Conservation (phyloP, 2,329 filamentous ascomycete species). For the Hypoxylon sp. region DNA sequence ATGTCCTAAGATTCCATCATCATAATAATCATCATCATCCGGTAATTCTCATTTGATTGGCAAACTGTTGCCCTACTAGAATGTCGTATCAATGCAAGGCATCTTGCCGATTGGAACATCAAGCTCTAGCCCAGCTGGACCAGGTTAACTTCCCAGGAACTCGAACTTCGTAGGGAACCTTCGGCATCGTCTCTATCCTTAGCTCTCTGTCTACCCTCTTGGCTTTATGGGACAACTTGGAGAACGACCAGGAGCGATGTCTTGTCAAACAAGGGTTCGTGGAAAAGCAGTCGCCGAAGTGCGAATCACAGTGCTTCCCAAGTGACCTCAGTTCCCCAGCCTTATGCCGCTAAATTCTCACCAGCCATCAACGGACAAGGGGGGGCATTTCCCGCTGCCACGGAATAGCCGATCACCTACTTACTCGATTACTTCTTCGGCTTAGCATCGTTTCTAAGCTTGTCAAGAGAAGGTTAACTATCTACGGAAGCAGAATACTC, state of each 20-base stretch:
- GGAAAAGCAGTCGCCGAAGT: slow-evolving; percentile 18
- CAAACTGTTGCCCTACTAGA: slow-evolving; percentile 12
- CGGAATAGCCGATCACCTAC: slow-evolving; percentile 37
- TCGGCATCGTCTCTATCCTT: slow-evolving; percentile 29
- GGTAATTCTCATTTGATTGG: slow-evolving; percentile 10
- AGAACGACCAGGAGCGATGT: slow-evolving; percentile 10
- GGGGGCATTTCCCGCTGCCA: slow-evolving; percentile 11
- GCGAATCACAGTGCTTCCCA: slow-evolving; percentile 26
- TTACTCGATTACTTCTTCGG: slow-evolving; percentile 5
- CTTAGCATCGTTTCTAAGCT: slow-evolving; percentile 26
- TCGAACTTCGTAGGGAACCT: slow-evolving; percentile 18
- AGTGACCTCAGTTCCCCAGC: slow-evolving; percentile 22
- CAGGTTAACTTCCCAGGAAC: slow-evolving; percentile 10
- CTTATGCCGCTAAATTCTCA: slow-evolving; percentile 41
- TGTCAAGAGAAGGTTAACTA: slow-evolving; percentile 15
- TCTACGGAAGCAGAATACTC: slow-evolving; percentile 8
- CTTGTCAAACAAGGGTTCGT: slow-evolving; percentile 1
- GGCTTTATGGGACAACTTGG: not conserved
- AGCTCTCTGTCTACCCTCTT: slow-evolving; percentile 6
- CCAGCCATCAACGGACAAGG: slow-evolving; percentile 7
- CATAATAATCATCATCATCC: not conserved
- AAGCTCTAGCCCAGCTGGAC: slow-evolving; percentile 10
- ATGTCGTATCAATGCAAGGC: slow-evolving; percentile 15
- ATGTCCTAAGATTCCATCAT: slow-evolving; percentile 10
- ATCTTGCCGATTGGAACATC: slow-evolving; percentile 1